Conservation (phyloP, 192 early-diverging fungal species). For the Gamsiella multidivaricata region DNA sequence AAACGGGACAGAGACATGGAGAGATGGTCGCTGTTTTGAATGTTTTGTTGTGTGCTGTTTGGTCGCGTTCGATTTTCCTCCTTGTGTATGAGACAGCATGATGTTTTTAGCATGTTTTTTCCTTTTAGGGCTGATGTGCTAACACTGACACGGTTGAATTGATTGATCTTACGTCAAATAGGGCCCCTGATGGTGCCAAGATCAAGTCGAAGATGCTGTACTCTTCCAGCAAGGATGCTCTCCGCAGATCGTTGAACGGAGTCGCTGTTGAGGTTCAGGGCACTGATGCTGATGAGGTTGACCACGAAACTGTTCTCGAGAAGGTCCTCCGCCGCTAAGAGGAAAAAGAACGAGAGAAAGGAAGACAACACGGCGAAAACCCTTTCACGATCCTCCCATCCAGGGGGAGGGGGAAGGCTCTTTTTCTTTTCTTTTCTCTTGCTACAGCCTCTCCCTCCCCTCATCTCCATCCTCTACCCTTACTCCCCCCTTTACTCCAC, state of each 20-base stretch:
- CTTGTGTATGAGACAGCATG: too few species aligned
- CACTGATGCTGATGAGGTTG: conserved; percentile 83
- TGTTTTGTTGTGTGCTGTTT: too few species aligned
- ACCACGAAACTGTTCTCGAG: conserved; percentile 75
- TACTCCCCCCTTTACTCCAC: too few species aligned
- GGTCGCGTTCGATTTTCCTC: too few species aligned
- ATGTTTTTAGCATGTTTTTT: neutral
- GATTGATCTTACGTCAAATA: conserved; percentile 26
- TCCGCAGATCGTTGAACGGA: conserved; percentile 80
- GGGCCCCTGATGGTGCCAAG: conserved; percentile 82
- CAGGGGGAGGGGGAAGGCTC: too few species aligned
- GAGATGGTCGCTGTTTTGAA: too few species aligned
- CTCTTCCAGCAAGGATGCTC: conserved; percentile 83
- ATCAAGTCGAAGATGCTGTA: conserved; percentile 92
- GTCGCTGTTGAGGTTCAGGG: conserved; percentile 83
- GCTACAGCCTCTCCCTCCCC: too few species aligned
- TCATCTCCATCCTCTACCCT: too few species aligned
- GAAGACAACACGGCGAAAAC: too few species aligned
- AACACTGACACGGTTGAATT: neutral
- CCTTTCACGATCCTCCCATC: neutral
- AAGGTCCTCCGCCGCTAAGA: conserved; percentile 57
- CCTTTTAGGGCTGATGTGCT: neutral
- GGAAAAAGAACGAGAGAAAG: neutral
- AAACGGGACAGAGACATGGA: too few species aligned
- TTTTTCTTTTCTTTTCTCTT: conserved; percentile 9